A percentile compares a stretch with the other conserved stretches of the same genome.
phyloP scores from a whole-genome alignment of 1,284 basidiomycete species.

The Trametes versicolor region DNA sequence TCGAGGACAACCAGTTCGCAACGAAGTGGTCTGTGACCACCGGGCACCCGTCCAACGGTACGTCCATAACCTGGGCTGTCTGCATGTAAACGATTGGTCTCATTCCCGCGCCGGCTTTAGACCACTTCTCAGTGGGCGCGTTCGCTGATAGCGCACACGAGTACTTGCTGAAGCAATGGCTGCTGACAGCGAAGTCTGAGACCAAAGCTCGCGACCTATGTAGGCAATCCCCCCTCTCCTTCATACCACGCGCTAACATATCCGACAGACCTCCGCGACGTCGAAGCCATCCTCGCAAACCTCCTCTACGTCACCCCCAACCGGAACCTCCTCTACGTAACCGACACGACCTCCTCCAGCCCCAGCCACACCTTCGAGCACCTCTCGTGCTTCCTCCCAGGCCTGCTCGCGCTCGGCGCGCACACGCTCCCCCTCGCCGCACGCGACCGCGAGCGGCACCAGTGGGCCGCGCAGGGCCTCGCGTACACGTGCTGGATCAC shows the following conservation, averaged over 20 bases:
- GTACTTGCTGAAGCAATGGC: constrained; percentile 78
- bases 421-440: constrained; percentile 63
- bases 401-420: constrained; percentile 74
- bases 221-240: constrained; percentile 46
- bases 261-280: constrained; percentile 64
- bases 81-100: not conserved
- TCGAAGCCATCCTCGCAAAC: constrained; percentile 70
- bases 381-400: constrained; percentile 80
- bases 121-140: constrained; percentile 63
- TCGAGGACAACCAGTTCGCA: constrained; percentile 66
- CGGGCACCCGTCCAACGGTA: constrained; percentile 53
- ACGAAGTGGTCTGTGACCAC: constrained; percentile 57
- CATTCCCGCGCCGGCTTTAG: constrained; percentile 8
- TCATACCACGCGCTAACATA: not conserved
- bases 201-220: constrained; percentile 69
- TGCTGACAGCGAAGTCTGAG: constrained; percentile 70
- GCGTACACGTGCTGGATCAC: constrained; percentile 72
- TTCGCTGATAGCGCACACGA: constrained; percentile 79
- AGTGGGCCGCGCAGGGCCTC: constrained; percentile 75
- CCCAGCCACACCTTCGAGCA: constrained; percentile 74
- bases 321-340: constrained; percentile 76
- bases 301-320: constrained; percentile 73
- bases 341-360: constrained; percentile 54
- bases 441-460: constrained; percentile 55
- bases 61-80: constrained; percentile 19